Evolutionary conservation across 331 rosid genomes (phyloP), one percentile per base, ranked within the genome.

Genomic region (Cydonia oblonga): DNA sequence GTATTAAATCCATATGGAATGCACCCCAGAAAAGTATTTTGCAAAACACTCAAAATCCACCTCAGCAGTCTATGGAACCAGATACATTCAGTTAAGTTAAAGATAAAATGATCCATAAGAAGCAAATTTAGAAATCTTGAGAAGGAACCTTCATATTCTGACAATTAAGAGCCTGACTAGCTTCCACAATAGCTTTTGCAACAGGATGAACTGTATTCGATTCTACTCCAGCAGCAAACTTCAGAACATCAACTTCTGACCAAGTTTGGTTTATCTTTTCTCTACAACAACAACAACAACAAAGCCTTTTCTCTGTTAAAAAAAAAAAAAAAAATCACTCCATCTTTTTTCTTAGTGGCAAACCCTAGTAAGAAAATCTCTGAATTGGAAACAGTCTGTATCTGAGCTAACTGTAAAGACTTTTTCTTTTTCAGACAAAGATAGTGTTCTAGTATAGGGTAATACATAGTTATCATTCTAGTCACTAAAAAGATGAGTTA

Each of bases 161-260:
- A 80, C 87, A 80, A 75, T 87, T 84, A 76, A 54, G 63, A 52
- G 85, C 84, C 79, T 65, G 87, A 81, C 97, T 96, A 64, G 98
- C 98, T 60, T 86, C 92, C 68, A 93, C 95, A 75, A 93, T 91
- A 24, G 98, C 98, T 84, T 87, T 93, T 19, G 95, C 98, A 64
- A 93, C 86, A 44, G 98, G 98, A 82, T 93, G 98, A 76, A 89
- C 78, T 69, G 98, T 90, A 80, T 91, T 93, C 67, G 92, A 85
- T 82, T 93, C 98, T 46, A 93, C 97, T 9, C 84, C 97, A 81
- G 98, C 97, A 63, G 98, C 98, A 67, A 90, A 81, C 81, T 82
- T 85, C 62, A 93, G 82, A 85, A 93, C 77, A 75, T 93, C 98
- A 60, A 71, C 81, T 80, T 91, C 92, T 64, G 97, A 83, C 88